These are phyloP conservation scores for Carex scoparia DNA, from an alignment of 176 grass and related monocot species.

Conservation along the genomic window DNA sequence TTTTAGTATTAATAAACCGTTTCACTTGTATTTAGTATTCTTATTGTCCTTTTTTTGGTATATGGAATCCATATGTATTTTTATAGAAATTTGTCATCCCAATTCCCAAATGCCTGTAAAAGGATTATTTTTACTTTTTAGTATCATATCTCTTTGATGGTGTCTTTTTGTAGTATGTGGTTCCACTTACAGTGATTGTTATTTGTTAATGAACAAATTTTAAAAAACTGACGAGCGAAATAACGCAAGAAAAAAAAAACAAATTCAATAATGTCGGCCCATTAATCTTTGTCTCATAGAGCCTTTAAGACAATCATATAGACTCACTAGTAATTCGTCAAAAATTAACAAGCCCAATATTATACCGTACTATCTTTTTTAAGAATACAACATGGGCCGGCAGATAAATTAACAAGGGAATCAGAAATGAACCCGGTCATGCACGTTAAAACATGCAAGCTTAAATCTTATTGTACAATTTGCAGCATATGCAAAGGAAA, in stretches of 20 bases:
- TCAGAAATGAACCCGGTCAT: not conserved
- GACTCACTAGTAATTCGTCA: no score
- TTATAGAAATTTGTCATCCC: no score
- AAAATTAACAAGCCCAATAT: not conserved
- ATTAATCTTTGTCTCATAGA: not conserved
- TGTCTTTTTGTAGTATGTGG: no score
- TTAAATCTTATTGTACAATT: not conserved
- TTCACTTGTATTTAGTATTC: no score
- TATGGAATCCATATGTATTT: no score
- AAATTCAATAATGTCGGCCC: not conserved
- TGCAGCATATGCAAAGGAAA: not conserved
- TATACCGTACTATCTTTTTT: not conserved
- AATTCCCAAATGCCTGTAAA: no score
- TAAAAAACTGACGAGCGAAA: not conserved
- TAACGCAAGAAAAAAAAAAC: not conserved
- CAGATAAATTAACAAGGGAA: not conserved
- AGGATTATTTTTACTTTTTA: no score
- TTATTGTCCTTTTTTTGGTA: no score
- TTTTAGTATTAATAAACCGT: no score
- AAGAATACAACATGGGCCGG: not conserved
- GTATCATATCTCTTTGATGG: no score
- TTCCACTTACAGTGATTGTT: no score
- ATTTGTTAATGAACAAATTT: no score
- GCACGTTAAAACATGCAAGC: not conserved
- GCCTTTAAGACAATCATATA: not conserved